Conservation (phyloP, 495 filamentous ascomycete genomes). For the Podospora conica region DNA sequence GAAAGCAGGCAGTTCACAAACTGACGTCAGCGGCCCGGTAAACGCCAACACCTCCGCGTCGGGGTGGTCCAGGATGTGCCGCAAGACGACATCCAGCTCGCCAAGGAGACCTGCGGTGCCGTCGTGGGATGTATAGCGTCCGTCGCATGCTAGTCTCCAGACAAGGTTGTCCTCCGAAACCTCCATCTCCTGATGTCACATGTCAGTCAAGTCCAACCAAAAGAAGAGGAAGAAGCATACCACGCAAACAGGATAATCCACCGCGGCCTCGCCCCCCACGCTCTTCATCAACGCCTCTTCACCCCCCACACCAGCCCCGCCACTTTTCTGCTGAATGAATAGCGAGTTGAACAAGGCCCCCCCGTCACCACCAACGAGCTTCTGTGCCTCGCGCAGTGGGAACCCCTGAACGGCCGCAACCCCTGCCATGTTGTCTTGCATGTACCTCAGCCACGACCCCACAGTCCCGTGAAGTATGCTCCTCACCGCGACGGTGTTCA, state of each 20-base stretch:
- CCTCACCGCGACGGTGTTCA: constrained; percentile 68
- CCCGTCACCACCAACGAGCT: constrained; percentile 24
- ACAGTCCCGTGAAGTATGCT: constrained; percentile 56
- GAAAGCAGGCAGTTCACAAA: constrained; percentile 46
- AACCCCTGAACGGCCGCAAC: constrained; percentile 56
- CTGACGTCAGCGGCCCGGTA: constrained; percentile 33
- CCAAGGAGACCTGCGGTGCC: constrained; percentile 44
- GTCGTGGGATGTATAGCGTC: constrained; percentile 35
- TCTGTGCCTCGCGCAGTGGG: constrained; percentile 57
- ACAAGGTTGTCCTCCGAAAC: constrained; percentile 44
- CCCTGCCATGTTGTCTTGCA: constrained; percentile 54
- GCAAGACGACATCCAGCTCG: constrained; percentile 50
- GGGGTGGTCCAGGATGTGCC: constrained; percentile 41
- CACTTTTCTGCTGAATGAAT: constrained; percentile 58
- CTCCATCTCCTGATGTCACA: constrained; percentile 54
- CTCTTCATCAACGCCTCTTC: constrained; percentile 40
- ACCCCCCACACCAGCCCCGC: neutral
- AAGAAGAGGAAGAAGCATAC: neutral
- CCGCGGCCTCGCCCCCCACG: constrained; percentile 51
- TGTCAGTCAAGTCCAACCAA: neutral
- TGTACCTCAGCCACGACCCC: constrained; percentile 54
- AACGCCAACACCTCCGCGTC: constrained; percentile 49
- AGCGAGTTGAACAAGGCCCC: constrained; percentile 57
- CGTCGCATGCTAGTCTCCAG: constrained; percentile 67
- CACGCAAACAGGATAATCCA: constrained; percentile 74